A percentile compares a stretch with the other conserved stretches of the same genome.
Evolutionary conservation across 192 early-diverging fungal species (phyloP).

Genomic region (Gryganskiella cystojenkinii): DNA sequence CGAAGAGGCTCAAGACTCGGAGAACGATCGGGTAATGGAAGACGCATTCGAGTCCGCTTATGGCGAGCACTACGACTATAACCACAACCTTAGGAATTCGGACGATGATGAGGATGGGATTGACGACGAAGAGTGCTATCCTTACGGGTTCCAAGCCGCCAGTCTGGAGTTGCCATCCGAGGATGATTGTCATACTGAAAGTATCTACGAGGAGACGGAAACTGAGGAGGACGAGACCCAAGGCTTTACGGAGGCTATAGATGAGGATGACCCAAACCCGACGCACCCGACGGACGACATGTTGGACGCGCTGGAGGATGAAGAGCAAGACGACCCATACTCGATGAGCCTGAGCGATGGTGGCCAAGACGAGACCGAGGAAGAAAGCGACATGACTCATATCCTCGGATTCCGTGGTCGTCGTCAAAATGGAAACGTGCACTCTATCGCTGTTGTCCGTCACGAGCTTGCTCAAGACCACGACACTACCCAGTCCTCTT

Average conservation of each 20-base stretch:
- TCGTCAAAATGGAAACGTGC: neutral
- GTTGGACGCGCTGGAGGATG: neutral
- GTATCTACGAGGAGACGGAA: neutral
- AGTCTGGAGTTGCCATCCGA: too few species aligned
- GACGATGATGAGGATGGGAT: conserved; percentile 15
- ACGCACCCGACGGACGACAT: neutral
- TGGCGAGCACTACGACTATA: conserved; percentile 5
- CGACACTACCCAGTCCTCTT: too few species aligned
- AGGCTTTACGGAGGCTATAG: neutral
- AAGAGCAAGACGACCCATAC: neutral
- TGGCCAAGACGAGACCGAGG: neutral
- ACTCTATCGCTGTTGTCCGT: too few species aligned
- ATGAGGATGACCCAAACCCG: neutral
- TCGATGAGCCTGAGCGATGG: too few species aligned
- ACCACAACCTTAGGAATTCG: neutral
- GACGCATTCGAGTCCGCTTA: conserved; percentile 3
- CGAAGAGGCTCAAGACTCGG: neutral
- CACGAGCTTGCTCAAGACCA: too few species aligned
- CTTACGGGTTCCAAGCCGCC: neutral
- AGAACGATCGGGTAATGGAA: conserved; percentile 1
- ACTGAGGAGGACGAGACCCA: neutral
- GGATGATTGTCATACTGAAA: too few species aligned
- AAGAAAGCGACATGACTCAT: neutral
- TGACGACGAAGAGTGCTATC: conserved; percentile 8
- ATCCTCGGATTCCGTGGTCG: neutral